These are phyloP conservation scores for Saccharomyces uvarum DNA, from an alignment of 1,139 yeast genomes.

Conservation along the genomic window DNA sequence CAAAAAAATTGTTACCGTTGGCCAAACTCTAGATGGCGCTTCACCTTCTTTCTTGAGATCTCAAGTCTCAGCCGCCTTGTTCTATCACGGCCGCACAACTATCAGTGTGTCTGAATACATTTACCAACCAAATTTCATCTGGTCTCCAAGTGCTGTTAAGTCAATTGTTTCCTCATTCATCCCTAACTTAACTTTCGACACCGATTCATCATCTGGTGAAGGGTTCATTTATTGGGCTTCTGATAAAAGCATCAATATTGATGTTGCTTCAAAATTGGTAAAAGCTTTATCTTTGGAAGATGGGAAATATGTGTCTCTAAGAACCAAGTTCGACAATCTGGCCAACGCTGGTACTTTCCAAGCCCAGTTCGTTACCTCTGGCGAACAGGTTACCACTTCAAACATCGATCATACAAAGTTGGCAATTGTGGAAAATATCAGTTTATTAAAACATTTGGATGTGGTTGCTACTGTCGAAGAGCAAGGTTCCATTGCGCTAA, in stretches of 20 bases:
- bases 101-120: slow-evolving; percentile 44
- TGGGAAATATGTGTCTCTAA: slow-evolving; percentile 44
- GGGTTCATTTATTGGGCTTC: slow-evolving; percentile 60
- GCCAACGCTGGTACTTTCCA: slow-evolving; percentile 72
- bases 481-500: slow-evolving; percentile 50
- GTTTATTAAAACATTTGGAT: slow-evolving; percentile 50
- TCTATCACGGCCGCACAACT: slow-evolving; percentile 40
- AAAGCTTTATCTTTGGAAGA: slow-evolving; percentile 66
- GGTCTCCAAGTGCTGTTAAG: slow-evolving; percentile 51
- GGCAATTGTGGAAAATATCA: slow-evolving; percentile 52
- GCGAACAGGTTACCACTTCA: slow-evolving; percentile 28
- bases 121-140: slow-evolving; percentile 44
- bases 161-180: slow-evolving; percentile 43
- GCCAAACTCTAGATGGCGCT: slow-evolving; percentile 41
- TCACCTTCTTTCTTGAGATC: slow-evolving; percentile 45
- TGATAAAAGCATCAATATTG: slow-evolving; percentile 50
- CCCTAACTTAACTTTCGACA: slow-evolving; percentile 31
- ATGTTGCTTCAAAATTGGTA: slow-evolving; percentile 59
- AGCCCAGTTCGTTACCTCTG: slow-evolving; percentile 54
- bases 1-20: slow-evolving; percentile 57
- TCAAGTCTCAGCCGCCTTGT: slow-evolving; percentile 69
- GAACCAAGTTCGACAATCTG: slow-evolving; percentile 64
- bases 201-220: slow-evolving; percentile 5
- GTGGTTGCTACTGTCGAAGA: slow-evolving; percentile 53
- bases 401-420: slow-evolving; percentile 53